phyloP scores from a whole-genome alignment of 768 basidiomycete genomes.

The Leccinum uliginosum region DNA sequence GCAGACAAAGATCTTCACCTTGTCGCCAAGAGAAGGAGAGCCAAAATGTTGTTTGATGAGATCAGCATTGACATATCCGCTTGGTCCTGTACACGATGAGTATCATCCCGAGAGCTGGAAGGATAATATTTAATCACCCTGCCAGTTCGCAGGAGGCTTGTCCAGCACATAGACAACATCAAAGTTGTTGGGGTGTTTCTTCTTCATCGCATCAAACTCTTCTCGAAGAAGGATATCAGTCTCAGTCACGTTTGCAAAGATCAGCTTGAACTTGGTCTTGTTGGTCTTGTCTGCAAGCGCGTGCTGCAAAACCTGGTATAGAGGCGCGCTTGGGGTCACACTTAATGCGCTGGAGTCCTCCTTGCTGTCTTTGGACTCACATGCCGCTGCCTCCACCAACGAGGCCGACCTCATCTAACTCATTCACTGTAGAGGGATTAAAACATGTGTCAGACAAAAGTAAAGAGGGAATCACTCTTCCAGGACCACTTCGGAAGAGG shows the following conservation, averaged over 20 bases:
- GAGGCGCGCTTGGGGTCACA: slow-evolving; percentile 56
- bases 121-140: slow-evolving; percentile 41
- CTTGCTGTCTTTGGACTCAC: slow-evolving; percentile 36
- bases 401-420: slow-evolving; percentile 80
- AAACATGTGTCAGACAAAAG: not conserved
- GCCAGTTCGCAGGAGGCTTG: slow-evolving; percentile 56
- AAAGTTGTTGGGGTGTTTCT: slow-evolving; percentile 65
- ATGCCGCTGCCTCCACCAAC: slow-evolving; percentile 96
- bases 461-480: slow-evolving; percentile 47
- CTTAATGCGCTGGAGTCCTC: not conserved
- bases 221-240: slow-evolving; percentile 85
- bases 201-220: slow-evolving; percentile 67
- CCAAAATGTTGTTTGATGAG: slow-evolving; percentile 72
- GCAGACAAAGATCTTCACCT: slow-evolving; percentile 87
- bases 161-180: slow-evolving; percentile 86
- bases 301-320: slow-evolving; percentile 78
- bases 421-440: slow-evolving; percentile 52
- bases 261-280: slow-evolving; percentile 90
- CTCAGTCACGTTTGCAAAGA: slow-evolving; percentile 89
- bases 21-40: slow-evolving; percentile 58
- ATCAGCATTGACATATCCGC: slow-evolving; percentile 72
- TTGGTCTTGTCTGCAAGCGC: slow-evolving; percentile 70
- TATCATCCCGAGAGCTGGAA: not conserved
- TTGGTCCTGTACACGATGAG: slow-evolving; percentile 41
- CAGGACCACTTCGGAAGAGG: slow-evolving; percentile 86